Evolutionary conservation across 2,329 filamentous ascomycete species (phyloP).

Genomic region (Tricladium varicosporioides): DNA sequence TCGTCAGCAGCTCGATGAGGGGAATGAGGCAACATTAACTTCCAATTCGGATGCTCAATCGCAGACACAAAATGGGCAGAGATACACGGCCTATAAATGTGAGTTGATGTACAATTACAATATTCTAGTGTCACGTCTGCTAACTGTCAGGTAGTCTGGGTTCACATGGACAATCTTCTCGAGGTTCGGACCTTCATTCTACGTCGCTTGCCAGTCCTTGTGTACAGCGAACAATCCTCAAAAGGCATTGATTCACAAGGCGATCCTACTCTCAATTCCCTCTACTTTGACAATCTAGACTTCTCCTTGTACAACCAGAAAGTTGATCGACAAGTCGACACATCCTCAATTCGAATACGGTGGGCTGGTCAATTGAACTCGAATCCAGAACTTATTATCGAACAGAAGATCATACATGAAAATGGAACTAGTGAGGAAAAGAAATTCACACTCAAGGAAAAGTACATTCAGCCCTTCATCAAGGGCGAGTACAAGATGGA

Average conservation of each 20-base stretch:
- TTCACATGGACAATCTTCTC: conserved; percentile 90
- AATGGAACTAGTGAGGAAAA: conserved; percentile 76
- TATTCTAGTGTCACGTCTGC: conserved; percentile 7
- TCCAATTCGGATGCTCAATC: conserved; percentile 40
- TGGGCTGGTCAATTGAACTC: conserved; percentile 87
- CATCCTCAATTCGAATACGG: conserved; percentile 78
- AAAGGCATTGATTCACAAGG: conserved; percentile 77
- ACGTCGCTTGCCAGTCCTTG: conserved; percentile 82
- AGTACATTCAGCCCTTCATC: conserved; percentile 86
- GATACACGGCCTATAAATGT: conserved; percentile 86
- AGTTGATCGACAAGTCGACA: conserved; percentile 71
- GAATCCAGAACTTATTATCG: conserved; percentile 77
- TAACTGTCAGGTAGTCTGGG: conserved; percentile 67
- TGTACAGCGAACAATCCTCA: conserved; percentile 86
- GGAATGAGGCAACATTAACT: conserved; percentile 39
- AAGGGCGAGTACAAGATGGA: conserved; percentile 88
- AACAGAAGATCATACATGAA: conserved; percentile 83
- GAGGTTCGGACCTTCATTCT: conserved; percentile 97
- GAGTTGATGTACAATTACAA: conserved; percentile 35
- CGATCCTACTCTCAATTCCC: conserved; percentile 88
- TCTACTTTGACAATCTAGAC: conserved; percentile 89
- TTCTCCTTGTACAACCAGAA: conserved; percentile 88
- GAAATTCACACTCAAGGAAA: conserved; percentile 85
- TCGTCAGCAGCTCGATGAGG: conserved; percentile 73
- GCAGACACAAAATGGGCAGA: conserved; percentile 63